These are phyloP conservation scores for Gaertneriomyces semiglobifer DNA, from an alignment of 192 early-diverging fungal genomes.

Conservation along the genomic window DNA sequence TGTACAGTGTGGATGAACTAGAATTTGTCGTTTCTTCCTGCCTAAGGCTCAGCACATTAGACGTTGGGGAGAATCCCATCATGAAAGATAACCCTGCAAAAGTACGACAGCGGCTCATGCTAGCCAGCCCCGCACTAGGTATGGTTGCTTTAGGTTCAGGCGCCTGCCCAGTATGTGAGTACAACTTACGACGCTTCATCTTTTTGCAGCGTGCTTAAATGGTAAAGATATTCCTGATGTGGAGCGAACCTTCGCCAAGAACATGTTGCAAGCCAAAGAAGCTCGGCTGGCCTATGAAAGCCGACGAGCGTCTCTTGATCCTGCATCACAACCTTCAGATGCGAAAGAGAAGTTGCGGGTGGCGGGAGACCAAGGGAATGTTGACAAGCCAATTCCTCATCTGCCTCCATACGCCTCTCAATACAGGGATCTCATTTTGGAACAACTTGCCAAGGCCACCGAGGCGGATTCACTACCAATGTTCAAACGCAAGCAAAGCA, in stretches of 20 bases:
- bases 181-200: background rate
- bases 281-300: background rate
- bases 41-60: slow-evolving; percentile 19
- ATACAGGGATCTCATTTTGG: slow-evolving; percentile 42
- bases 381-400: slow-evolving; percentile 44
- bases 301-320: background rate
- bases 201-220: slow-evolving; percentile 33
- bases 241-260: slow-evolving; percentile 42
- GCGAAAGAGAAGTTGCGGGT: background rate
- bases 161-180: background rate
- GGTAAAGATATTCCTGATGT: slow-evolving; percentile 42
- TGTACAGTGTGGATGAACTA: slow-evolving; percentile 36
- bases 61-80: slow-evolving; percentile 32
- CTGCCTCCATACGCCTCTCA: slow-evolving; percentile 50
- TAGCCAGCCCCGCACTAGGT: slow-evolving; percentile 34
- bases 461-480: background rate
- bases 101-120: slow-evolving; percentile 42
- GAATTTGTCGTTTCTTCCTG: slow-evolving; percentile 28
- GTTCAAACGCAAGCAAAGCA: background rate
- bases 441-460: slow-evolving; percentile 13
- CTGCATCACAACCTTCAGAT: background rate
- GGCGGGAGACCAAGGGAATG: background rate
- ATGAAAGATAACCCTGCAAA: slow-evolving; percentile 19
- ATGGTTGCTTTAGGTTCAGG: background rate
- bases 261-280: slow-evolving; percentile 31